Conservation (phyloP, 352 stramenopile species). For the Phytophthora uliginosa region DNA sequence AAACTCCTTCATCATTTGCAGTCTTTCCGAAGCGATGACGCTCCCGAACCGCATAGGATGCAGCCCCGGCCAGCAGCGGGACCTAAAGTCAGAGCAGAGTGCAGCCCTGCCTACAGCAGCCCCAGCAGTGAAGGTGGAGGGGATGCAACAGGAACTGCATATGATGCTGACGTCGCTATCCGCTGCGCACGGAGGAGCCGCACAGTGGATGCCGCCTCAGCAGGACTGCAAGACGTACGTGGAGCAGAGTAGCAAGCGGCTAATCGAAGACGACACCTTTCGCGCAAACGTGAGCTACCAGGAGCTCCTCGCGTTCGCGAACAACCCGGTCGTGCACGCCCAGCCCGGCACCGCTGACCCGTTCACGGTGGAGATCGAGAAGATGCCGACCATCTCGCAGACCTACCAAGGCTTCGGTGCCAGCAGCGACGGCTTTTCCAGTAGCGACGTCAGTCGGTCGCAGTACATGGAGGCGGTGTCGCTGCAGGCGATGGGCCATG, state of each 20-base stretch:
- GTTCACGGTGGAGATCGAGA: constrained; percentile 38
- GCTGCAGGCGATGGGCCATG: constrained; percentile 38
- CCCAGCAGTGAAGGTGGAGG: background rate
- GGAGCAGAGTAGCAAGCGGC: constrained; percentile 31
- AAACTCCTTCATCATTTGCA: constrained; percentile 20
- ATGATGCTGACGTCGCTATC: constrained; percentile 35
- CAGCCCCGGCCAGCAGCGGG: constrained; percentile 46
- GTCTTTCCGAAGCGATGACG: constrained; percentile 51
- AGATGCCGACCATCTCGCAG: constrained; percentile 27
- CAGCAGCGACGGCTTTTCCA: constrained; percentile 13
- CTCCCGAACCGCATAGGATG: constrained; percentile 71
- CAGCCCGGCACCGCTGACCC: constrained; percentile 20
- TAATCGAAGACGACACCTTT: constrained; percentile 47
- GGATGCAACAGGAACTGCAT: constrained; percentile 36
- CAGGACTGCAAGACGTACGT: constrained; percentile 29
- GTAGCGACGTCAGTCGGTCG: constrained; percentile 14
- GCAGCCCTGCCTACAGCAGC: background rate
- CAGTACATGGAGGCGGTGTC: constrained; percentile 35
- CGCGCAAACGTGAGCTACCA: constrained; percentile 36
- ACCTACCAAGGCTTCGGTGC: constrained; percentile 8
- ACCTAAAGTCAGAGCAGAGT: constrained; percentile 5
- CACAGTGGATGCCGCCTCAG: constrained; percentile 14
- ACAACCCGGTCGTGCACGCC: constrained; percentile 15
- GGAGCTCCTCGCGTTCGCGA: constrained; percentile 40
- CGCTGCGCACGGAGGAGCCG: constrained; percentile 11